A percentile compares a stretch with the other conserved stretches of the same genome.
Conservation (phyloP, 257 asterid genomes). For the Cruciata laevipes region DNA sequence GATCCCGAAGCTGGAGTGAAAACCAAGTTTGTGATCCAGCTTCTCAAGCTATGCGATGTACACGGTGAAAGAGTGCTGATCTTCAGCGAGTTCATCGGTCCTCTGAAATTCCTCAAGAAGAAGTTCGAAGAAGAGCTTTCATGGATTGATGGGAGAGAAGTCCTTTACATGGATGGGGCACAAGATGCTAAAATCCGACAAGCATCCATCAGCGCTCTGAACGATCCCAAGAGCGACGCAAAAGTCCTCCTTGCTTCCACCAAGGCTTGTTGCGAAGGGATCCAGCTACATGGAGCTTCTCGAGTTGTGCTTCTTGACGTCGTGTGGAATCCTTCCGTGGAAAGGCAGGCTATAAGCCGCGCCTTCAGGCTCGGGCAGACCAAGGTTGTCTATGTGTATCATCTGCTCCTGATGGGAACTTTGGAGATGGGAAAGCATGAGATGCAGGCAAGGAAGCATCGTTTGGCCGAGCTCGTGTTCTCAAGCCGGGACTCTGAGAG, state of each 20-base stretch:
- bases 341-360: constrained; percentile 68
- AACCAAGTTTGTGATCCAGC: constrained; percentile 42
- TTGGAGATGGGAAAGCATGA: constrained; percentile 46
- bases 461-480: constrained; percentile 47
- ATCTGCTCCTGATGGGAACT: constrained; percentile 34
- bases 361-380: constrained; percentile 81
- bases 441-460: constrained; percentile 41
- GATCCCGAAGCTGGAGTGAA: constrained; percentile 53
- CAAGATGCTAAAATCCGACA: constrained; percentile 37
- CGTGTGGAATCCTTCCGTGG: constrained; percentile 72
- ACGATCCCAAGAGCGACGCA: constrained; percentile 32
- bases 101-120: constrained; percentile 37
- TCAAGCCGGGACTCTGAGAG: constrained; percentile 14
- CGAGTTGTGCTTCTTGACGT: constrained; percentile 75
- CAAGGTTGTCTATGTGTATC: constrained; percentile 58
- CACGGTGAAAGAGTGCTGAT: constrained; percentile 48
- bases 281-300: constrained; percentile 71
- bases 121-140: constrained; percentile 30
- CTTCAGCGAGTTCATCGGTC: constrained; percentile 48
- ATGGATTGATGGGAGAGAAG: constrained; percentile 55
- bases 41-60: constrained; percentile 30
- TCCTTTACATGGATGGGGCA: constrained; percentile 56
- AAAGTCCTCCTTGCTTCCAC: constrained; percentile 70
- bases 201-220: constrained; percentile 34
- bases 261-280: constrained; percentile 72